Evolutionary conservation across 306 rosid species (phyloP).

Genomic region (Herpetospermum pedunculosum): DNA sequence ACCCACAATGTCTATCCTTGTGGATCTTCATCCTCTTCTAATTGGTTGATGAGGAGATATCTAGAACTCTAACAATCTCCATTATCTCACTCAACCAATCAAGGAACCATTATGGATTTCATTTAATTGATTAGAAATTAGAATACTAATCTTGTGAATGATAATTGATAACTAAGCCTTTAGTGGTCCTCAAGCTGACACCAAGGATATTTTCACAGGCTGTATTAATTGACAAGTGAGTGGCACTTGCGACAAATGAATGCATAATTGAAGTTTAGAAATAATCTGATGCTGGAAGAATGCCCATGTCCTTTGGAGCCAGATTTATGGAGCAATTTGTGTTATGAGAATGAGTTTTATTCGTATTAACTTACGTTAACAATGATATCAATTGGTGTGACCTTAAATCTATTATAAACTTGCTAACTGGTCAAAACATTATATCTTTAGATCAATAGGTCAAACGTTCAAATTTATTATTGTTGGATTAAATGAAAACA

Average conservation of each 20-base stretch:
- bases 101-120: neutral
- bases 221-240: neutral
- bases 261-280: neutral
- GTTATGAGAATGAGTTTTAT: too few species aligned
- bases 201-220: neutral
- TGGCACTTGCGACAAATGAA: neutral
- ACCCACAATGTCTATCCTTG: slow-evolving; percentile 12
- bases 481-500: too few species aligned
- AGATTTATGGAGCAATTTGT: neutral
- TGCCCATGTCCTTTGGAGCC: neutral
- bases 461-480: too few species aligned
- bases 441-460: too few species aligned
- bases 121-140: neutral
- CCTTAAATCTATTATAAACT: too few species aligned
- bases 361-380: neutral
- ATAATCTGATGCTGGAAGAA: neutral
- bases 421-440: too few species aligned
- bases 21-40: slow-evolving; percentile 4
- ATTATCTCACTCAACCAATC: slow-evolving; percentile 7
- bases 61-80: neutral
- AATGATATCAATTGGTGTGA: too few species aligned
- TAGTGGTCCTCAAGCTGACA: neutral
- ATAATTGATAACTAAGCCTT: neutral
- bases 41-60: slow-evolving; percentile 10
- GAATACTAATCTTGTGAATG: neutral